These are phyloP conservation scores for Microbotryum scabiosae DNA, from an alignment of 1,284 basidiomycete genomes.

Conservation along the genomic window DNA sequence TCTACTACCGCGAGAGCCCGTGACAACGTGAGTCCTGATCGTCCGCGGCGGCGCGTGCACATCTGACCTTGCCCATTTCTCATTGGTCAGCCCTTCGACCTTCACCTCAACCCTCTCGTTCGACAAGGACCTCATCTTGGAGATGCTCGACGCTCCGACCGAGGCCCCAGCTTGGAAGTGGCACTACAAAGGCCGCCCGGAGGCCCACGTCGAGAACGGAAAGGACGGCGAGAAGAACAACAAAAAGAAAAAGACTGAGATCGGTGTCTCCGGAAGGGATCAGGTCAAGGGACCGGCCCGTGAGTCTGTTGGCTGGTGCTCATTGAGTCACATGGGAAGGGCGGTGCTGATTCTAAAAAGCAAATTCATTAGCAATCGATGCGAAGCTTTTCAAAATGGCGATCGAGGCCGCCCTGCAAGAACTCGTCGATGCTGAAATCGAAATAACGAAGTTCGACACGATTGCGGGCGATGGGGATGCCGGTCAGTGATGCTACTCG, in stretches of 20 bases:
- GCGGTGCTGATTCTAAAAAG: background rate
- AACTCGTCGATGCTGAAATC: conserved; percentile 66
- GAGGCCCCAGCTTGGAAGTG: conserved; percentile 68
- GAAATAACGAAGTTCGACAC: conserved; percentile 84
- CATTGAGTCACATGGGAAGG: background rate
- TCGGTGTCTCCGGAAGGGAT: conserved; percentile 1
- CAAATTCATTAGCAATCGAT: conserved; percentile 23
- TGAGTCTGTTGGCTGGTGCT: conserved; percentile 1
- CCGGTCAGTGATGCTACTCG: conserved; percentile 34
- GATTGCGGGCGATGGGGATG: conserved; percentile 55
- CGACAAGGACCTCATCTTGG: conserved; percentile 51
- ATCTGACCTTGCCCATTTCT: conserved; percentile 15
- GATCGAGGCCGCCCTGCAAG: conserved; percentile 58
- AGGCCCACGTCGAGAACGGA: conserved; percentile 28
- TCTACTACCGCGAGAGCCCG: conserved; percentile 54
- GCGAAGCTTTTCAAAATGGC: conserved; percentile 48
- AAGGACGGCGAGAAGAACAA: conserved; percentile 23
- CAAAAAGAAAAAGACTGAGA: conserved; percentile 2
- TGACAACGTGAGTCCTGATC: conserved; percentile 2
- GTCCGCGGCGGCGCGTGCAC: conserved; percentile 34
- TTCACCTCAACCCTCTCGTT: conserved; percentile 9
- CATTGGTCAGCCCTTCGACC: background rate
- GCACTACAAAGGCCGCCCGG: conserved; percentile 25
- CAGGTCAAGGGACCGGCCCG: conserved; percentile 26
- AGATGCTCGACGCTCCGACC: conserved; percentile 65